Conservation (phyloP, 176 grass and related monocot genomes). For the Zoysia pacifica region DNA sequence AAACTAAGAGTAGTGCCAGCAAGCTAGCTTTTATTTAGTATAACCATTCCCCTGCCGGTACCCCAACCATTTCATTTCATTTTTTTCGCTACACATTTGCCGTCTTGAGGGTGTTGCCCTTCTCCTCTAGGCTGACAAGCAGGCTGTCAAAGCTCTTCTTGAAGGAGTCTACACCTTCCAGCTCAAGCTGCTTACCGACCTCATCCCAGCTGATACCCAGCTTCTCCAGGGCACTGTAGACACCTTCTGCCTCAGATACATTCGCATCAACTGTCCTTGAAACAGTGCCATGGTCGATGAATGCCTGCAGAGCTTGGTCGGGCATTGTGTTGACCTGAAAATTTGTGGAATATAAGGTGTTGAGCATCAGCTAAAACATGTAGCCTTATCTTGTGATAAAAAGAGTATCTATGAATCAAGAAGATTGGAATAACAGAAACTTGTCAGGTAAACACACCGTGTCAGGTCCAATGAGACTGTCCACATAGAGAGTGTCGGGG, state of each 20-base stretch:
- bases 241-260: conserved; percentile 76
- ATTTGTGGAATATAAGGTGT: not conserved
- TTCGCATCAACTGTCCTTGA: conserved; percentile 86
- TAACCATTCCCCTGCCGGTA: conserved; percentile 13
- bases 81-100: conserved; percentile 47
- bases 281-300: conserved; percentile 86
- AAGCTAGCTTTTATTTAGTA: conserved; percentile 50
- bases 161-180: conserved; percentile 88
- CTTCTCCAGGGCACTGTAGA: conserved; percentile 93
- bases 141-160: conserved; percentile 98
- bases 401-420: not conserved
- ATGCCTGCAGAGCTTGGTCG: conserved; percentile 84
- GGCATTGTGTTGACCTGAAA: conserved; percentile 99
- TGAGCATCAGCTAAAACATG: not conserved
- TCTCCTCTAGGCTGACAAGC: conserved; percentile 74
- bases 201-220: conserved; percentile 78
- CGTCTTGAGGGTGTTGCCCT: conserved; percentile 76
- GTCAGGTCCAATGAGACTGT: conserved; percentile 97
- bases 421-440: not conserved
- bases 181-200: conserved; percentile 84
- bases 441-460: conserved; percentile 52
- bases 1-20: conserved; percentile 31
- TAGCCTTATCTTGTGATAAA: not conserved
- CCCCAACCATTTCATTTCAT: conserved; percentile 18
- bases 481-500: conserved; percentile 89